Percentiles rank a stretch among this genome's conserved stretches.
phyloP scores from a whole-genome alignment of 768 basidiomycete genomes.

The Asterophora lycoperdoides region DNA sequence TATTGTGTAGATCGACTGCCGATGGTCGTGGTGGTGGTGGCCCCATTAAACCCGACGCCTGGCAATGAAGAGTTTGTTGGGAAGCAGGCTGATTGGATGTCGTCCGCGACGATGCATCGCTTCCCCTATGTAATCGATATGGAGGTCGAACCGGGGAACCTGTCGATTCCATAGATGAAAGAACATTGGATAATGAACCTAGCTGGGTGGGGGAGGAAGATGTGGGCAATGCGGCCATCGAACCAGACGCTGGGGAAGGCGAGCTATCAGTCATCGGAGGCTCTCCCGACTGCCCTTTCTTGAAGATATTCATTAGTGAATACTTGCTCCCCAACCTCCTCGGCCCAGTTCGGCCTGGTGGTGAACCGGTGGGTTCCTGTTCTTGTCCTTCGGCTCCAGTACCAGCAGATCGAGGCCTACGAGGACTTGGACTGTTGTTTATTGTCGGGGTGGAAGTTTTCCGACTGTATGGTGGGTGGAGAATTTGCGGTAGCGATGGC shows the following conservation, averaged over 20 bases:
- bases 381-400: constrained; percentile 51
- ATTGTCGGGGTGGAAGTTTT: constrained; percentile 32
- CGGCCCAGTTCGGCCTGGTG: constrained; percentile 31
- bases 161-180: constrained; percentile 12
- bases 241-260: constrained; percentile 18
- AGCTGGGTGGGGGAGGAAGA: constrained; percentile 20
- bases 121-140: constrained; percentile 28
- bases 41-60: constrained; percentile 23
- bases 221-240: constrained; percentile 22
- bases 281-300: constrained; percentile 46
- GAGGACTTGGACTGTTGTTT: constrained; percentile 28
- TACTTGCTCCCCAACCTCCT: constrained; percentile 64
- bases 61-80: constrained; percentile 17
- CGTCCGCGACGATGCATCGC: constrained; percentile 29
- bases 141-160: constrained; percentile 19
- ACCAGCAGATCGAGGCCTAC: constrained; percentile 70
- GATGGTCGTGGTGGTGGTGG: constrained; percentile 29
- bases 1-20: constrained; percentile 47
- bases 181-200: constrained; percentile 19
- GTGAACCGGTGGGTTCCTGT: constrained; percentile 16
- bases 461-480: constrained; percentile 31
- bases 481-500: constrained; percentile 66
- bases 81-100: constrained; percentile 9
- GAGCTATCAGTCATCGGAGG: constrained; percentile 16
- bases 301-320: constrained; percentile 71